Evolutionary conservation across 805 yeast genomes (phyloP), one percentile per base, ranked within the genome.

Genomic region (Scheffersomyces lignosus): DNA sequence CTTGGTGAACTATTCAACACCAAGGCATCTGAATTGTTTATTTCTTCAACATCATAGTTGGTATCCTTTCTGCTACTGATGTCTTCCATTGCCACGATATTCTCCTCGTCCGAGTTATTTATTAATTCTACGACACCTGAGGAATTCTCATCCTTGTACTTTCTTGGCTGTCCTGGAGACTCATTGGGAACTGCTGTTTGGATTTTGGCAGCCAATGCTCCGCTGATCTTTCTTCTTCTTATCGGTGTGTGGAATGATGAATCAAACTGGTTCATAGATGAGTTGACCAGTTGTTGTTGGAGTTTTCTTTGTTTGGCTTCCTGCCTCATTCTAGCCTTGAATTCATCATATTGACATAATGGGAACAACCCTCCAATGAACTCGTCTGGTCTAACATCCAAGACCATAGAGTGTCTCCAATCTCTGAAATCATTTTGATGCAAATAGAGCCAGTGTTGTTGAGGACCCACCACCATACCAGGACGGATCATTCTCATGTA

Each of bases 401-500:
- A 56, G 14, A 81, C 81, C 95, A 86, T 89, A 8, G 96, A 88
- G 51, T 82, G 87, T 60, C 88, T 78, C 98, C 99, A 93, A 53
- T 89, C 96, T 53, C 97, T 76, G 62, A 93, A 93, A 49, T 90
- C 96, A 60, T 88, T 83, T 62, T 93, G 99, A 59, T 93, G 96
- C 45, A 93, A 74, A 56, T 93, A 93, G 41, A 93, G 73, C 99
- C 99, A 93, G 66, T 93, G 99, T 60, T 93, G 99, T 62, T 93
- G 99, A 2, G 99, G 99, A 0, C 99, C 99, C 20, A 93, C 99
- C n/a, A 93, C 97, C 99, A 93, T 93, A 28, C 99, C 99, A 0
- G 99, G 99, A 49, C 99, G 78, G 45, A 93, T 75, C 78, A 93
- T 86, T 60, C 99, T 77, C 91, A 93, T 86, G 57, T 89, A 93